phyloP scores from a whole-genome alignment of 305 asterid genomes.

The Fraxinus dipetala region DNA sequence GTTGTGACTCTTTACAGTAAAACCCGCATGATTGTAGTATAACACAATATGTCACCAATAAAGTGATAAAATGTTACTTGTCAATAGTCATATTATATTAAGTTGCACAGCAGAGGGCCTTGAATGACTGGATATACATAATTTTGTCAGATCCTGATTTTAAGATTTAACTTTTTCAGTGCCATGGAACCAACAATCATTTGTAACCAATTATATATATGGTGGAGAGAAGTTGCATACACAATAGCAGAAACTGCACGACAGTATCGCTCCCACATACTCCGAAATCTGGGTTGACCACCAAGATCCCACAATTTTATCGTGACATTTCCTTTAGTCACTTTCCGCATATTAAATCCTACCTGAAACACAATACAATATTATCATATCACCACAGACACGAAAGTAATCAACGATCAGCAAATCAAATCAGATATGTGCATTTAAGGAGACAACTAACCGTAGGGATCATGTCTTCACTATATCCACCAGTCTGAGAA shows the following conservation, averaged over 20 bases:
- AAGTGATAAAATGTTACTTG: neutral
- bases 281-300: slow-evolving; percentile 96
- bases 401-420: slow-evolving; percentile 1
- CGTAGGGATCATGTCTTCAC: slow-evolving; percentile 99
- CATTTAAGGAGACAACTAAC: slow-evolving; percentile 43
- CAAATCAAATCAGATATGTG: neutral
- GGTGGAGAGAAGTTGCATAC: slow-evolving; percentile 42
- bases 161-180: neutral
- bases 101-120: neutral
- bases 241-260: slow-evolving; percentile 99
- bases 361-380: slow-evolving; percentile 44
- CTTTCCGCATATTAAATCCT: slow-evolving; percentile 95
- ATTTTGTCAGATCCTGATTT: neutral
- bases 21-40: neutral
- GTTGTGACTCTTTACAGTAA: neutral
- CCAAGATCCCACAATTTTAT: slow-evolving; percentile 99
- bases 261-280: slow-evolving; percentile 99
- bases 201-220: neutral
- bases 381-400: neutral
- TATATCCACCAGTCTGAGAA: slow-evolving; percentile 91
- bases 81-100: neutral
- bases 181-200: neutral
- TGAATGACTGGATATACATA: neutral
- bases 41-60: neutral
- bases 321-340: slow-evolving; percentile 95